These are phyloP conservation scores for Exophiala spinifera DNA, from an alignment of 2,329 filamentous ascomycete genomes.

Conservation along the genomic window DNA sequence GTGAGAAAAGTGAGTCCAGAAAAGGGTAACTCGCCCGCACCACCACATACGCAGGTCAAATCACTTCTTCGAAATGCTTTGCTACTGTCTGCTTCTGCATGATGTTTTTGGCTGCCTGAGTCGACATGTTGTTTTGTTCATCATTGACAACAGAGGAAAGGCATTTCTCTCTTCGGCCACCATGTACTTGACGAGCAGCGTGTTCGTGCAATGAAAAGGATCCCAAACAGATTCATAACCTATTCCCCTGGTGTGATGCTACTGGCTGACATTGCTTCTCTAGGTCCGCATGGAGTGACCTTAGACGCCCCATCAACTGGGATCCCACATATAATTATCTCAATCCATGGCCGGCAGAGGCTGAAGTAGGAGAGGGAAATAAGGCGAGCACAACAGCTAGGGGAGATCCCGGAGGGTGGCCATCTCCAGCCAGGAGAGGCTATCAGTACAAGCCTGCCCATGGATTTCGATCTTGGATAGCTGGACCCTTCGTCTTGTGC, in stretches of 20 bases:
- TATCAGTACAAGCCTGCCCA: constrained; percentile 23
- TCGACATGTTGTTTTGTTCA: no score
- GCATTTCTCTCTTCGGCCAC: no score
- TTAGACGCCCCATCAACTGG: no score
- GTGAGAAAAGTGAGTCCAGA: neutral
- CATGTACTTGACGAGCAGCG: no score
- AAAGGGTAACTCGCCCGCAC: neutral
- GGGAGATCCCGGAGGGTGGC: neutral
- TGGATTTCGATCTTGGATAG: constrained; percentile 15
- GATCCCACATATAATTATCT: no score
- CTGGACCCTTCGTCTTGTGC: constrained; percentile 9
- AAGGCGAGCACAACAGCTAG: neutral
- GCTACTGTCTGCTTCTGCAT: neutral
- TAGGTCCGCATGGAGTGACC: no score
- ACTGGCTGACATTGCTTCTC: no score
- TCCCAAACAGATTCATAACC: no score
- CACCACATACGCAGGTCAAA: neutral
- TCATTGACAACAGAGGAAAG: no score
- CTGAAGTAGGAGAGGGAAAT: neutral
- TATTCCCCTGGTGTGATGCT: no score
- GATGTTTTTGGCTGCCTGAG: neutral
- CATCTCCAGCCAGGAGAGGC: neutral
- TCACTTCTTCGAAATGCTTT: neutral
- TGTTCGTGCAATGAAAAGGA: no score
- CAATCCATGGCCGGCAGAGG: no score